Percentiles rank a stretch among this genome's conserved stretches.
These are phyloP conservation scores for Andalucia godoyi DNA, from an alignment of 78 protist species.

Conservation along the genomic window DNA sequence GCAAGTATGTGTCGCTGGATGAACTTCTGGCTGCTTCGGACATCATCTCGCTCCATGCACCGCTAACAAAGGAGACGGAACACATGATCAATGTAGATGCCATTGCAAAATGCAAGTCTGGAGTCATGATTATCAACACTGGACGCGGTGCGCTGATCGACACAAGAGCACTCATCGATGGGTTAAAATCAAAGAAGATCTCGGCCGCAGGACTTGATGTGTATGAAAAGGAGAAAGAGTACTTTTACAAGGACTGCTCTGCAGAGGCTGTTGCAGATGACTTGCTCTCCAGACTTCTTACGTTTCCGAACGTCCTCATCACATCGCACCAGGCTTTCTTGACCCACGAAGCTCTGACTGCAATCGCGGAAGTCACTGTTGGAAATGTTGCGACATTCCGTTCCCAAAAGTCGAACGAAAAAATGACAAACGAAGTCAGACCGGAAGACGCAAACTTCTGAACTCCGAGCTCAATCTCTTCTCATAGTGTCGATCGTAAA, in stretches of 20 bases:
- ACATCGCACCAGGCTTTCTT: conserved; percentile 79
- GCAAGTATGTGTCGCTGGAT: conserved; percentile 32
- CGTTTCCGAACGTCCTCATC: conserved; percentile 40
- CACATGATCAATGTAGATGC: conserved; percentile 49
- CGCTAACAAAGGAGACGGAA: conserved; percentile 23
- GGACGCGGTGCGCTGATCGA: conserved; percentile 68
- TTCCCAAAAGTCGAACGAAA: not conserved
- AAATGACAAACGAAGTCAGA: not conserved
- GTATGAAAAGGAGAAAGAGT: conserved; percentile 55
- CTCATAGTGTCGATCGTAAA: no score
- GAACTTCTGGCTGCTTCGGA: conserved; percentile 40
- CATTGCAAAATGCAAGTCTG: conserved; percentile 2
- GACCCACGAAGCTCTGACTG: conserved; percentile 53
- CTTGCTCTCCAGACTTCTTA: conserved; percentile 24
- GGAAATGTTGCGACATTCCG: conserved; percentile 15
- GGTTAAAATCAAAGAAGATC: conserved; percentile 40
- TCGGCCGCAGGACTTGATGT: conserved; percentile 68
- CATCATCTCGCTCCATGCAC: conserved; percentile 60
- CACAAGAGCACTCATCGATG: conserved; percentile 46
- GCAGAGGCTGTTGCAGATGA: conserved; percentile 34
- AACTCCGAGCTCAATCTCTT: no score
- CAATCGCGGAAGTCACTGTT: conserved; percentile 48
- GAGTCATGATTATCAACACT: conserved; percentile 61
- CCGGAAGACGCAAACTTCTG: no score
- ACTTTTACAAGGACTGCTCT: conserved; percentile 54